Percentiles rank a stretch among this genome's conserved stretches.
These are phyloP conservation scores for Aspergillus fumigatus DNA, from an alignment of 2,329 filamentous ascomycete genomes.

Conservation along the genomic window DNA sequence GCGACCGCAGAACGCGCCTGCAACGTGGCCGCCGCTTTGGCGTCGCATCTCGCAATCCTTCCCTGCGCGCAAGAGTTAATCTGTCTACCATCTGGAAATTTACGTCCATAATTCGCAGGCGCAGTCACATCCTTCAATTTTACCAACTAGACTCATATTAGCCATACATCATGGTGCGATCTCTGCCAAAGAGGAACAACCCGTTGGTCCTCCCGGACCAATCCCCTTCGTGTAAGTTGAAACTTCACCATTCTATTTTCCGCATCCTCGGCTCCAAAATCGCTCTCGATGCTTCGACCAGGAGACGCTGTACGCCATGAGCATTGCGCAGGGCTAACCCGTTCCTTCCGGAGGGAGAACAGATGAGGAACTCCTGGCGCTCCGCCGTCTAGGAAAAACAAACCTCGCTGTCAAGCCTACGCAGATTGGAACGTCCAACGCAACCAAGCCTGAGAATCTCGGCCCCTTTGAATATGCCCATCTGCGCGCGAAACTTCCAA, in stretches of 20 bases:
- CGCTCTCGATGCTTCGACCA: slow-evolving; percentile 4
- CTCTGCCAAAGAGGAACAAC: slow-evolving; percentile 44
- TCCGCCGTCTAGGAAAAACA: slow-evolving; percentile 87
- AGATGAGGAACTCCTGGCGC: slow-evolving; percentile 72
- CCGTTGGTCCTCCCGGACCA: slow-evolving; percentile 41
- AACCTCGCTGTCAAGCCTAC: slow-evolving; percentile 79
- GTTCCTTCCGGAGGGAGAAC: slow-evolving; percentile 7
- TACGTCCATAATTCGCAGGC: slow-evolving; percentile 6
- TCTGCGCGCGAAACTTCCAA: slow-evolving; percentile 84
- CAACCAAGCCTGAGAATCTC: slow-evolving; percentile 67
- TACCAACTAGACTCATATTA: not conserved
- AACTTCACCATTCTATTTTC: slow-evolving; percentile 1
- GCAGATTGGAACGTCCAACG: slow-evolving; percentile 64
- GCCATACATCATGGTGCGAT: slow-evolving; percentile 36
- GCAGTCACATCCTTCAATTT: slow-evolving; percentile 8
- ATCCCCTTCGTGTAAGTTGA: slow-evolving; percentile 43
- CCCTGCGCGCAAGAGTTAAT: slow-evolving; percentile 6
- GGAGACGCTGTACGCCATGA: not conserved
- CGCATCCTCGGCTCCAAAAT: slow-evolving; percentile 14
- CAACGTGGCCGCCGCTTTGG: slow-evolving; percentile 40
- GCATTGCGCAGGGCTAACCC: slow-evolving; percentile 13
- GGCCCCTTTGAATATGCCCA: slow-evolving; percentile 95
- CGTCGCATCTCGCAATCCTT: slow-evolving; percentile 25
- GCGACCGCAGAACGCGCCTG: slow-evolving; percentile 37
- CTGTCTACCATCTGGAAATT: slow-evolving; percentile 3